Evolutionary conservation across 108 stramenopile genomes (phyloP), one percentile per base, ranked within the genome.

Genomic region (Skeletonema marinoi): DNA sequence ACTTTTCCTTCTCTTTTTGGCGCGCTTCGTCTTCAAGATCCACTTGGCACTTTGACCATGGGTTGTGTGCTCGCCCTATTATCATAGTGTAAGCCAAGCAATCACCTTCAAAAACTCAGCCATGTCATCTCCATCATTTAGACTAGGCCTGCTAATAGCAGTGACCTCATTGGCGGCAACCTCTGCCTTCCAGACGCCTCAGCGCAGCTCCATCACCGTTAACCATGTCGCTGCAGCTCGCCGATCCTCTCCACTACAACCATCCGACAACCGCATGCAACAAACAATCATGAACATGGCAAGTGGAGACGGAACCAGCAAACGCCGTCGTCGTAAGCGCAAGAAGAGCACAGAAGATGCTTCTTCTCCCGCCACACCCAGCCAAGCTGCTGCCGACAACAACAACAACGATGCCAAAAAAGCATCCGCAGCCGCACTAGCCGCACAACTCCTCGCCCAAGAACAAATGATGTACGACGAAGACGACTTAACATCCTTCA

Each of bases 401-500:
- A 19, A 16, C 9, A 17, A 25, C 25, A 19, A 51, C 19, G 11
- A 54, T 25, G 17, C 14, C 33, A 35, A 36, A 60, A 50, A 67
- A 44, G 46, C 56, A 56, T 74, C 77, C 13, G 73, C 78, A 48
- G 54, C 69, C 62, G 39, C 60, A 11, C 36, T 75, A 12, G 82
- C 72, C 0, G 59, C 41, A n/a, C 36, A 74, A 69, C 17, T 79
- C 13, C 78, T 83, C 21, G 60, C 78, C 29, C 73, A 73, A 30
- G 82, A 78, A 74, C 66, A 64, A 58, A 69, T 75, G 72, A 79
- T 75, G 78, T 74, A 50, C 78, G 78, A 83, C 35, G 67, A 78
- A 41, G 68, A 76, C 21, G 75, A 75, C 14, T 73, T 60, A 48
- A 68, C 65, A 51, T 64, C 73, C 46, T 74, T 78, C 72, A 74